Evolutionary conservation across 2,329 filamentous ascomycete genomes (phyloP).

Genomic region (Ciborinia camelliae): DNA sequence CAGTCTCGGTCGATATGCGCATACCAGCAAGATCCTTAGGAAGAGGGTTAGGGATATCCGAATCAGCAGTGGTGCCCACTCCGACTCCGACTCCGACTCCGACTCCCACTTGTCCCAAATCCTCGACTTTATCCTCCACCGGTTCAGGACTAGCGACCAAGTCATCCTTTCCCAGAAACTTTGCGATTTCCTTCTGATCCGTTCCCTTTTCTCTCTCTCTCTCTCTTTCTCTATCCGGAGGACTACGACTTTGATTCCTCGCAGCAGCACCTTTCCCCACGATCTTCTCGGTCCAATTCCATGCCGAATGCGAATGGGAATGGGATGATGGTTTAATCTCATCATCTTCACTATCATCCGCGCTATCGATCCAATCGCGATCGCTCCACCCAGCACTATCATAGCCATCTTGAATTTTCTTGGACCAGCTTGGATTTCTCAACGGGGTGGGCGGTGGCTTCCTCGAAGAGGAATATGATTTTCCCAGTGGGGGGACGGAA

Average conservation of each 20-base stretch:
- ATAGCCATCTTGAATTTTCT: constrained; percentile 20
- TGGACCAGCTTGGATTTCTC: not conserved
- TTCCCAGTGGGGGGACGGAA: constrained; percentile 35
- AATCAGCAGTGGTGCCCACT: not conserved
- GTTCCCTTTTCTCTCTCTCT: constrained; percentile 5
- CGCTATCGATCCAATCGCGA: constrained; percentile 57
- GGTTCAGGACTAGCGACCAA: not conserved
- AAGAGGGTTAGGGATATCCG: not conserved
- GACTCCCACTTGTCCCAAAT: not conserved
- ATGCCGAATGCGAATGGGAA: too few species aligned
- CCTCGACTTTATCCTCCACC: not conserved
- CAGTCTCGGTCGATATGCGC: too few species aligned
- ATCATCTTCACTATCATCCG: constrained; percentile 41
- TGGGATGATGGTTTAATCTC: constrained; percentile 23
- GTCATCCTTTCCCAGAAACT: not conserved
- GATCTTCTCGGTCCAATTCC: constrained; percentile 56
- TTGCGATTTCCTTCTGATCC: not conserved
- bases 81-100: too few species aligned
- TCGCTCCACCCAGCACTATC: constrained; percentile 64
- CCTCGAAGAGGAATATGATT: constrained; percentile 22
- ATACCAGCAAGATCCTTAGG: constrained; percentile 1
- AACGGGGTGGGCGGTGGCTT: constrained; percentile 6
- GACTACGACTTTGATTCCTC: not conserved
- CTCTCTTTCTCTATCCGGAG: too few species aligned
- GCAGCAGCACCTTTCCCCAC: constrained; percentile 42